Evolutionary conservation across 148 eudicot species (phyloP).

Genomic region (Amaranthus cruentus): DNA sequence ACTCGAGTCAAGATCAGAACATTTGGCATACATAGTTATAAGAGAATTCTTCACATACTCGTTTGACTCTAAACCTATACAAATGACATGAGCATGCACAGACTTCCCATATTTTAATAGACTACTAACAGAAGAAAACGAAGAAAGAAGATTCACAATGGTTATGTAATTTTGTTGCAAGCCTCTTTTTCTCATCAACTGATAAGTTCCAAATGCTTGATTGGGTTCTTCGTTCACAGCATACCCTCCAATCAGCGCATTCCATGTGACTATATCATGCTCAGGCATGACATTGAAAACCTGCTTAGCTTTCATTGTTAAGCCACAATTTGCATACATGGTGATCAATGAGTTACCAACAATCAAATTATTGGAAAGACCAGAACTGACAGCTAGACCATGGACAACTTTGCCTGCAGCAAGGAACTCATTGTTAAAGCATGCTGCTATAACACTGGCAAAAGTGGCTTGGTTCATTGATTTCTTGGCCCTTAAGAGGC

Average conservation of each 20-base stretch:
- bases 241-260: conserved; percentile 64
- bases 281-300: conserved; percentile 42
- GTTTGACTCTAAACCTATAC: conserved; percentile 50
- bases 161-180: conserved; percentile 57
- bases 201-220: conserved; percentile 43
- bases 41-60: conserved; percentile 75
- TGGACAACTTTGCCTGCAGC: conserved; percentile 49
- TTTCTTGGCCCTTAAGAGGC: conserved; percentile 30
- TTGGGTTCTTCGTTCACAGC: conserved; percentile 53
- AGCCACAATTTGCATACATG: conserved; percentile 63
- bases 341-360: conserved; percentile 68
- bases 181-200: conserved; percentile 40
- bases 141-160: conserved; percentile 51
- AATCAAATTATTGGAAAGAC: conserved; percentile 44
- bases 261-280: conserved; percentile 68
- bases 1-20: conserved; percentile 69
- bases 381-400: conserved; percentile 45
- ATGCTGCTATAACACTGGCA: conserved; percentile 65
- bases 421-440: conserved; percentile 51
- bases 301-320: conserved; percentile 43
- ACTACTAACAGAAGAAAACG: conserved; percentile 34
- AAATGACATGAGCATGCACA: conserved; percentile 47
- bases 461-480: conserved; percentile 46
- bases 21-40: conserved; percentile 77
- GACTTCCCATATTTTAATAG: conserved; percentile 54